Evolutionary conservation across 169 alveolate species (phyloP).

Genomic region (Plasmodium fragile): DNA sequence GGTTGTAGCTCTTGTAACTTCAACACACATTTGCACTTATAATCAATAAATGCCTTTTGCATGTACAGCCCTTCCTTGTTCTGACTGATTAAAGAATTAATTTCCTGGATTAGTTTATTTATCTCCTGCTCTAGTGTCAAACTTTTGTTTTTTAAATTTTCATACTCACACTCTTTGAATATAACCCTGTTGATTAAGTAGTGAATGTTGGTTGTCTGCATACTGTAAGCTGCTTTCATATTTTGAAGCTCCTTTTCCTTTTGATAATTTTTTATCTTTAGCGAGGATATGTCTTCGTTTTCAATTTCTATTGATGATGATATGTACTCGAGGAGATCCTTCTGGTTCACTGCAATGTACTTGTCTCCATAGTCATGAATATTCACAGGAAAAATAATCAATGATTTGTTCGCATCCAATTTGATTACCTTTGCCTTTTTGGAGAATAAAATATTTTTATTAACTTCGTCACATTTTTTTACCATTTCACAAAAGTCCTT

Average conservation of each 20-base stretch:
- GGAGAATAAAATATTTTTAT: conserved; percentile 51
- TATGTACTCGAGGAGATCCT: conserved; percentile 65
- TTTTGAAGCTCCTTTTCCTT: conserved; percentile 72
- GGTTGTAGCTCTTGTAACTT: conserved; percentile 71
- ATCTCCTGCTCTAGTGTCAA: conserved; percentile 62
- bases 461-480: conserved; percentile 32
- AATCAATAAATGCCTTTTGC: conserved; percentile 71
- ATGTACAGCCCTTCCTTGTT: conserved; percentile 60
- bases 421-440: conserved; percentile 69
- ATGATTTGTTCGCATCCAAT: conserved; percentile 62
- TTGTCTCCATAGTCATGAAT: conserved; percentile 74
- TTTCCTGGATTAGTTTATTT: conserved; percentile 57
- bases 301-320: conserved; percentile 62
- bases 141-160: conserved; percentile 63
- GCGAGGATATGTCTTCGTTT: conserved; percentile 38
- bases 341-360: conserved; percentile 68
- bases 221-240: conserved; percentile 70
- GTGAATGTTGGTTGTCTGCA: conserved; percentile 75
- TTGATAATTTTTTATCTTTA: conserved; percentile 53
- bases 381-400: conserved; percentile 65
- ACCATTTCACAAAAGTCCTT: conserved; percentile 39
- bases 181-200: conserved; percentile 65
- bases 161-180: conserved; percentile 75
- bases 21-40: conserved; percentile 70
- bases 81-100: conserved; percentile 36